Percentiles rank a stretch among this genome's conserved stretches.
Evolutionary conservation across 495 filamentous ascomycete species (phyloP).

Genomic region (Aspergillus conjunctus): DNA sequence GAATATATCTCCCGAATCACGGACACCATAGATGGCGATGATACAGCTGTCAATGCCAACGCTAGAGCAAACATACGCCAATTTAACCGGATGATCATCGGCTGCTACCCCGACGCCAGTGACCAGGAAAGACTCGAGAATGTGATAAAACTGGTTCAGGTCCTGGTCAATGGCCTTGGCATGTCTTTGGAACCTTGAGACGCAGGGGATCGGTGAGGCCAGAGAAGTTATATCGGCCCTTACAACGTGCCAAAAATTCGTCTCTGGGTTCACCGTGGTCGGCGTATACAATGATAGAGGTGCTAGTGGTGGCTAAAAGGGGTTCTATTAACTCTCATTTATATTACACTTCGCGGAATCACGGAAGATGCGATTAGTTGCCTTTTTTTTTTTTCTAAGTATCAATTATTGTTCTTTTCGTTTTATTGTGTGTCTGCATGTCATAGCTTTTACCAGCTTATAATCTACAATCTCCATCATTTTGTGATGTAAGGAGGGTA

Average conservation of each 20-base stretch:
- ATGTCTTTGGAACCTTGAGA: neutral
- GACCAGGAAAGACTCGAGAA: neutral
- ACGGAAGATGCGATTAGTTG: neutral
- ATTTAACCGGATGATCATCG: neutral
- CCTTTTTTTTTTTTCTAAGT: neutral
- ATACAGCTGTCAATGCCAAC: neutral
- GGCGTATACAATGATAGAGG: neutral
- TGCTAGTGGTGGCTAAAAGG: neutral
- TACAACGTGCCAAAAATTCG: neutral
- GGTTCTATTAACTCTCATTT: neutral
- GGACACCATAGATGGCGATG: neutral
- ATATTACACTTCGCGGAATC: neutral
- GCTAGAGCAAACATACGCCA: neutral
- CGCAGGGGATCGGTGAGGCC: neutral
- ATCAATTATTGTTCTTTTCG: neutral
- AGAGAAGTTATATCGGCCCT: neutral
- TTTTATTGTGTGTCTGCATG: neutral
- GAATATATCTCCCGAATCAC: neutral
- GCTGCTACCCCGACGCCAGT: neutral
- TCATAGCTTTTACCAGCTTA: neutral
- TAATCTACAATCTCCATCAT: neutral
- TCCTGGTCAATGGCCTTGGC: neutral
- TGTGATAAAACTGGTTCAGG: neutral
- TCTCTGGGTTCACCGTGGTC: neutral
- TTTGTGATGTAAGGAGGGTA: neutral